Evolutionary conservation across 306 rosid species (phyloP), one percentile per base, ranked within the genome.

Genomic region (Castanopsis chinensis): DNA sequence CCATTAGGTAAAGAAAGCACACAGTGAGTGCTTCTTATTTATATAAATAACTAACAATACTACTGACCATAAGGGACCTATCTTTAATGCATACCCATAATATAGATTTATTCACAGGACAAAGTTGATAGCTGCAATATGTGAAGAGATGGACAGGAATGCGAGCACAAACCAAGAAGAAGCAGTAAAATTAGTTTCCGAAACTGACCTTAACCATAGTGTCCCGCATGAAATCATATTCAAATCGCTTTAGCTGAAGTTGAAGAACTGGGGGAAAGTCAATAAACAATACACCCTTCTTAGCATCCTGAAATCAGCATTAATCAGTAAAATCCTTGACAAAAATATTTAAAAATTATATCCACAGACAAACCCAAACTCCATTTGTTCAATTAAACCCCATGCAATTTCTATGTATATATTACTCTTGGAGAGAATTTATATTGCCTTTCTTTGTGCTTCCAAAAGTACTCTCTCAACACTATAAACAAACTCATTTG

Each of bases 241-340:
- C 97, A 83, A 94, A 94, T 27, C 98, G 87, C 86, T 92, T 94
- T 77, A 94, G 77, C 88, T 94, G 98, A 84, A 94, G 98, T 71
- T 94, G 97, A 79, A 94, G 98, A 74, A 94, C 97, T 28, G 97
- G 98, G 57, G 98, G 98, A 83, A 94, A 92, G 91, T 94, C 98
- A 82, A 90, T 91, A 85, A 94, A 94, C 83, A 94, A 78, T 37
- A 91, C 97, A 21, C 97, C 97, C 82, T 92, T 94, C 91, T 78
- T 91, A 86, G 98, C 97, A 84, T 91, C 98, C 97, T 93, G 94
- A 80, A 88, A 87, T 53, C 65, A 73, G 76, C 41, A 52, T 67
- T 27, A 71, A 20, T 30, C 27, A 43, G 79, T 18, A 70, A 33
- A 61, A 52, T 2, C 35, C 21, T 35, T 71, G 65, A 59, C 19